phyloP scores from a whole-genome alignment of 352 stramenopile genomes.

The Phytophthora kernoviae region DNA sequence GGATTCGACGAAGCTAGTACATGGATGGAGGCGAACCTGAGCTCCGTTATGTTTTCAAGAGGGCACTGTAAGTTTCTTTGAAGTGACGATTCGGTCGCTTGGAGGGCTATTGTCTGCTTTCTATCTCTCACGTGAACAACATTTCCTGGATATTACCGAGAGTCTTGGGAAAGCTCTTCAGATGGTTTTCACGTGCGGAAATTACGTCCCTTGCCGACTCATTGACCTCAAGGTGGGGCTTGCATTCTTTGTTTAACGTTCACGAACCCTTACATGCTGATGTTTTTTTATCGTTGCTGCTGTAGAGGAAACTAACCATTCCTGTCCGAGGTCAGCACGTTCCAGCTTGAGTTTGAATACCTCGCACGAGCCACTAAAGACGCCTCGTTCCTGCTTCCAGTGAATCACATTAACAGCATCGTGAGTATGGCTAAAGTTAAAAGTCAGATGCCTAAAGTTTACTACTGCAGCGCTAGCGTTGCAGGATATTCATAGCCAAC shows the following conservation, averaged over 20 bases:
- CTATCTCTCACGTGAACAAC: slow-evolving; percentile 50
- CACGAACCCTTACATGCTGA: no score
- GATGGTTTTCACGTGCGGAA: slow-evolving; percentile 40
- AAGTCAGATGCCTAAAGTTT: no score
- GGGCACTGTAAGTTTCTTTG: slow-evolving; percentile 60
- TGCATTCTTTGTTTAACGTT: slow-evolving; percentile 1
- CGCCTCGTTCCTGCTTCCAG: slow-evolving; percentile 34
- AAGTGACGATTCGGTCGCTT: slow-evolving; percentile 64
- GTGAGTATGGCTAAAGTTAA: slow-evolving; percentile 20
- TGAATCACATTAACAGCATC: slow-evolving; percentile 49
- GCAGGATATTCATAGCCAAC: no score
- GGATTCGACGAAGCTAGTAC: slow-evolving; percentile 66
- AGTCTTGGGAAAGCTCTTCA: slow-evolving; percentile 42
- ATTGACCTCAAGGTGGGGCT: slow-evolving; percentile 45
- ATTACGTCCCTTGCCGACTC: slow-evolving; percentile 38
- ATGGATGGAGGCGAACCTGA: slow-evolving; percentile 57
- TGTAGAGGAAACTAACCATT: slow-evolving; percentile 29
- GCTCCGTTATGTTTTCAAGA: slow-evolving; percentile 35
- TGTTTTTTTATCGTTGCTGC: slow-evolving; percentile 8
- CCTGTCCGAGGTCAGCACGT: slow-evolving; percentile 54
- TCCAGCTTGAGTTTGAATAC: slow-evolving; percentile 76
- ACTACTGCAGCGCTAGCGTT: no score
- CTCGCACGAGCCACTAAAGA: slow-evolving; percentile 44
- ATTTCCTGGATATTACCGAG: slow-evolving; percentile 50
- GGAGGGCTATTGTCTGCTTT: slow-evolving; percentile 62